phyloP scores from a whole-genome alignment of 441 rosid species.

The Gossypium laxum region DNA sequence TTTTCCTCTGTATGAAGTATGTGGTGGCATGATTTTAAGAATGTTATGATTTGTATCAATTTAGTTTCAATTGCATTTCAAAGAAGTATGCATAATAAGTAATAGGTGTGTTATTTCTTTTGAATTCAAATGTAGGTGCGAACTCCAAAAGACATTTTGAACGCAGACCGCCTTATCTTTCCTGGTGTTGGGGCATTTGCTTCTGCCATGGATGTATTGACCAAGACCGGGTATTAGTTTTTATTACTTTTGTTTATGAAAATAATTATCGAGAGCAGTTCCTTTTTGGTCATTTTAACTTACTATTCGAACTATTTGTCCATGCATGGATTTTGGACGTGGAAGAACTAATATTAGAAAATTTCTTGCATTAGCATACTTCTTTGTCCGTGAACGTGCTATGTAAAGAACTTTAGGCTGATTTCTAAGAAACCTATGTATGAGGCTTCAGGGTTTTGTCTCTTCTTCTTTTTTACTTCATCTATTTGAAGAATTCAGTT shows the following conservation, averaged over 20 bases:
- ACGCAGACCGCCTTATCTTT: constrained; percentile 70
- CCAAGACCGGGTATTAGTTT: constrained; percentile 52
- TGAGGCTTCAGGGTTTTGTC: not conserved
- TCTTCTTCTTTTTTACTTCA: not conserved
- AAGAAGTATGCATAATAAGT: not conserved
- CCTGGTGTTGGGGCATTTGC: constrained; percentile 96
- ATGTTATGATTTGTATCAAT: not conserved
- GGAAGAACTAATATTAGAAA: not conserved
- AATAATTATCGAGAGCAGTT: not conserved
- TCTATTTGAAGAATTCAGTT: not conserved
- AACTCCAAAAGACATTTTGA: constrained; percentile 65
- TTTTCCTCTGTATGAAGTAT: not conserved
- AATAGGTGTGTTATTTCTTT: not conserved
- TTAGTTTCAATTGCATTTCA: not conserved
- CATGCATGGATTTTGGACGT: not conserved
- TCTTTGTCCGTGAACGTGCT: not conserved
- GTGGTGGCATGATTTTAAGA: constrained; percentile 1
- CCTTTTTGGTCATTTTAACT: not conserved
- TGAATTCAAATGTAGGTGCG: constrained; percentile 44
- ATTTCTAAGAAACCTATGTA: not conserved
- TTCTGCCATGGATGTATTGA: constrained; percentile 81
- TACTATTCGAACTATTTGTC: not conserved
- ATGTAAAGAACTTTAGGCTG: not conserved
- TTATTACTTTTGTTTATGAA: not conserved
- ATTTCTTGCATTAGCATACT: not conserved